Conservation (phyloP, 352 stramenopile genomes). For the Phytophthora litchii region DNA sequence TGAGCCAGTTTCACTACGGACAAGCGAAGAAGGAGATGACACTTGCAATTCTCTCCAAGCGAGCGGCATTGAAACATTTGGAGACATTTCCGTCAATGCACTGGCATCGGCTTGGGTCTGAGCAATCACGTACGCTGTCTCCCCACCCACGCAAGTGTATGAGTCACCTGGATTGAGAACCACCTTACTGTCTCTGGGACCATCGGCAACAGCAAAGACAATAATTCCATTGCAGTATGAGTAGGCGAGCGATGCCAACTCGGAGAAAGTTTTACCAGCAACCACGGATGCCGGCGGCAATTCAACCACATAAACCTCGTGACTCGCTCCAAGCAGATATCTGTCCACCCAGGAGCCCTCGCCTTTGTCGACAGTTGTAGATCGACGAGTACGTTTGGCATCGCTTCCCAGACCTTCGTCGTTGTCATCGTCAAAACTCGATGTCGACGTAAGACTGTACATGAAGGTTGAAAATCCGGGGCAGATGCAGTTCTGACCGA, state of each 20-base stretch:
- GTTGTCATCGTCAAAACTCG: constrained; percentile 60
- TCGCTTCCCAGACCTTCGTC: constrained; percentile 42
- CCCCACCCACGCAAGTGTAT: constrained; percentile 70
- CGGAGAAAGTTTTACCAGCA: constrained; percentile 75
- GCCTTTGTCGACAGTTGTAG: constrained; percentile 31
- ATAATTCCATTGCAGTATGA: constrained; percentile 78
- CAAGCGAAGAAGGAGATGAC: constrained; percentile 33
- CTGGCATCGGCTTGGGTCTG: constrained; percentile 50
- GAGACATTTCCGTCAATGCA: constrained; percentile 34
- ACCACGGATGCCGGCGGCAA: constrained; percentile 60
- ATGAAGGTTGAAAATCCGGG: constrained; percentile 89
- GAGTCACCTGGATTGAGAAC: constrained; percentile 81
- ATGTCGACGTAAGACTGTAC: constrained; percentile 86
- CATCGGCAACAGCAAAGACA: constrained; percentile 66
- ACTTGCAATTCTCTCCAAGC: constrained; percentile 42
- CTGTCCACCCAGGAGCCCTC: constrained; percentile 68
- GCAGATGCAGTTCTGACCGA: constrained; percentile 88
- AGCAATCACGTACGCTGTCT: constrained; percentile 80
- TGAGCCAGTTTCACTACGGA: constrained; percentile 30
- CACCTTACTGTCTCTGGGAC: constrained; percentile 46
- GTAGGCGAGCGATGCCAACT: constrained; percentile 81
- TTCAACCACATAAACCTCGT: constrained; percentile 81
- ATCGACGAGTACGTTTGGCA: constrained; percentile 33
- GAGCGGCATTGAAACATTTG: constrained; percentile 33
- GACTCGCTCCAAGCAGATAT: constrained; percentile 75